phyloP scores from a whole-genome alignment of 2,329 filamentous ascomycete genomes.

The Biscogniauxia marginata region DNA sequence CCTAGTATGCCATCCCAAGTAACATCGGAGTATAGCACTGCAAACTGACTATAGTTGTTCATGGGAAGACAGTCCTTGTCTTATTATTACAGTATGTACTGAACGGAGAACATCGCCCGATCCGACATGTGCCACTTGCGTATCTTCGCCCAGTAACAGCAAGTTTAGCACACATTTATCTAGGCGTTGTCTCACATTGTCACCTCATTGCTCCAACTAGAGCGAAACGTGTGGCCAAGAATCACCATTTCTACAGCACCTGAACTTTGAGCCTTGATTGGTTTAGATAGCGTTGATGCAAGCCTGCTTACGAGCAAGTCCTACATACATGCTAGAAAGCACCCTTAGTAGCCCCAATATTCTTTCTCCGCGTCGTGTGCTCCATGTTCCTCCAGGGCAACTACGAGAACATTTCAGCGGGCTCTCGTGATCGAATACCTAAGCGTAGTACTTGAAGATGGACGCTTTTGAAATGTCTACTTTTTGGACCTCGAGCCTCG shows the following conservation, averaged over 20 bases:
- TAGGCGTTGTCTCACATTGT: background rate
- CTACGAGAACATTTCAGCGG: background rate
- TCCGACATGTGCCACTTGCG: background rate
- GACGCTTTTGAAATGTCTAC: slow-evolving; percentile 7
- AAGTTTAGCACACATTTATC: background rate
- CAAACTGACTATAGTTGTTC: too few relatives aligned
- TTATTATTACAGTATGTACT: background rate
- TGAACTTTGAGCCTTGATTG: background rate
- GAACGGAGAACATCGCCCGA: background rate
- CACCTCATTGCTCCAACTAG: background rate
- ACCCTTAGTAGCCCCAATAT: background rate
- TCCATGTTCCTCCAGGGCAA: background rate
- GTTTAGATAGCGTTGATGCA: background rate
- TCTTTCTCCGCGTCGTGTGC: background rate
- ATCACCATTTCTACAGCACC: background rate
- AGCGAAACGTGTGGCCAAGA: background rate
- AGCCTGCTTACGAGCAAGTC: background rate
- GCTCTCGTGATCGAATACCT: background rate
- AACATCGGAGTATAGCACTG: too few relatives aligned
- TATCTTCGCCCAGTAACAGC: background rate
- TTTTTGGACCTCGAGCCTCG: slow-evolving; percentile 16
- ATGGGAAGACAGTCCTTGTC: background rate
- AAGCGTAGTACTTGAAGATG: slow-evolving; percentile 12
- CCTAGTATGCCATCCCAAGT: too few relatives aligned
- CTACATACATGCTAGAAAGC: background rate